Percentiles rank a stretch among this genome's conserved stretches.
phyloP scores from a whole-genome alignment of 371 early-diverging fungal species.

The Mortierella sp. region DNA sequence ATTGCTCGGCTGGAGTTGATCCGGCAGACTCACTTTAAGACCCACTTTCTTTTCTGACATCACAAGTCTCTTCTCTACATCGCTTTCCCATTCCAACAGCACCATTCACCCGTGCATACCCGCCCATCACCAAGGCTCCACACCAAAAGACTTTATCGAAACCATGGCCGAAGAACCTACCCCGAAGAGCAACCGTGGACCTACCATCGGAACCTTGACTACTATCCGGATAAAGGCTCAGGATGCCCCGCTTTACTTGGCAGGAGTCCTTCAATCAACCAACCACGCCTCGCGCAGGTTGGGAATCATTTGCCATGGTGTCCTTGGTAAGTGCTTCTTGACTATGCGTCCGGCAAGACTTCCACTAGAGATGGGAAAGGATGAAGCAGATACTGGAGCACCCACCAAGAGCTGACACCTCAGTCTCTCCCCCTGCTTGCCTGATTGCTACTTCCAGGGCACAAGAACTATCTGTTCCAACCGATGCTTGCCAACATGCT shows the following conservation, averaged over 20 bases:
- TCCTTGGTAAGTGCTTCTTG: constrained; percentile 27
- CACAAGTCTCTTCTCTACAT: neutral
- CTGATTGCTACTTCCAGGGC: constrained; percentile 60
- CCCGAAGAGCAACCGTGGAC: neutral
- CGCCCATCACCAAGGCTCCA: neutral
- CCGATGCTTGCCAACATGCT: constrained; percentile 59
- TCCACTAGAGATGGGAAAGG: too few relatives aligned
- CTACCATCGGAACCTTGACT: neutral
- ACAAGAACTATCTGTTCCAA: constrained; percentile 72
- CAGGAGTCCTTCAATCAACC: constrained; percentile 42
- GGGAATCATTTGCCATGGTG: constrained; percentile 53
- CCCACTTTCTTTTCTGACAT: neutral
- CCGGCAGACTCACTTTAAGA: neutral
- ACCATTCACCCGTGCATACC: neutral
- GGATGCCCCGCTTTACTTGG: neutral
- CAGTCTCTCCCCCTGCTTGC: too few relatives aligned
- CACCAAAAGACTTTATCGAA: neutral
- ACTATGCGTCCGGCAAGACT: neutral
- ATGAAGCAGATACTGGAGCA: too few relatives aligned
- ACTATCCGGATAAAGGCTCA: constrained; percentile 1
- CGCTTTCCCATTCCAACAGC: neutral
- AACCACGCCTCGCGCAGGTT: constrained; percentile 41
- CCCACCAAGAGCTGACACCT: too few relatives aligned
- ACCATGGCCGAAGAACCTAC: neutral
- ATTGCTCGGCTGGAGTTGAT: neutral